A percentile compares a stretch with the other conserved stretches of the same genome.
Evolutionary conservation across 2,329 filamentous ascomycete species (phyloP).

Genomic region (Ophiobolus disseminans): DNA sequence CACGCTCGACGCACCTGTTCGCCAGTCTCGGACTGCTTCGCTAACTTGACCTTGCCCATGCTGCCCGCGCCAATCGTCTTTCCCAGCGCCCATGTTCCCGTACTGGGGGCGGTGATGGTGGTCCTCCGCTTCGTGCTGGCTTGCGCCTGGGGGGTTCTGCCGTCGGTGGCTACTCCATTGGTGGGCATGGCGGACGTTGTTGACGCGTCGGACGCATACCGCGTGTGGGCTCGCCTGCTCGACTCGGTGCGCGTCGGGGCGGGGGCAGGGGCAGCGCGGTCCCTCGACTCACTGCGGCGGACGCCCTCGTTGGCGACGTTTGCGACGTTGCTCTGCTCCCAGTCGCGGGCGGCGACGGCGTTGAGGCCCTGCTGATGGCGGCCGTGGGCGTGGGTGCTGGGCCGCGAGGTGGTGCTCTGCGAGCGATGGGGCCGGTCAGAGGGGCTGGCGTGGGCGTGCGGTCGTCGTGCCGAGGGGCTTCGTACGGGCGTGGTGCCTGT

Average conservation of each 20-base stretch:
- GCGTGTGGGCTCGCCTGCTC: constrained; percentile 55
- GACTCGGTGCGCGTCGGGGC: constrained; percentile 60
- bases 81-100: constrained; percentile 91
- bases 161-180: constrained; percentile 47
- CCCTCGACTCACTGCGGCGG: constrained; percentile 70
- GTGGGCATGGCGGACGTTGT: constrained; percentile 45
- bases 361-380: constrained; percentile 57
- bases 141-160: constrained; percentile 26
- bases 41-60: constrained; percentile 98
- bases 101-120: constrained; percentile 80
- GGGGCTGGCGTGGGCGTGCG: constrained; percentile 27
- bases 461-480: constrained; percentile 38
- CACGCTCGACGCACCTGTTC: constrained; percentile 73
- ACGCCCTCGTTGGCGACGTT: constrained; percentile 62
- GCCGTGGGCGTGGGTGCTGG: constrained; percentile 31
- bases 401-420: constrained; percentile 44
- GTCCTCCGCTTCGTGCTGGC: constrained; percentile 63
- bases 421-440: constrained; percentile 46
- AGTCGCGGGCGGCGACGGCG: constrained; percentile 70
- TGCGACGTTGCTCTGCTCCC: constrained; percentile 73
- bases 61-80: constrained; percentile 98
- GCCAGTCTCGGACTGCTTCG: constrained; percentile 84
- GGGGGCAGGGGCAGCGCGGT: constrained; percentile 53
- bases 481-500: constrained; percentile 54
- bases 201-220: constrained; percentile 56